Conservation (phyloP, 805 yeast species). For the Saccharomycopsis sp. region DNA sequence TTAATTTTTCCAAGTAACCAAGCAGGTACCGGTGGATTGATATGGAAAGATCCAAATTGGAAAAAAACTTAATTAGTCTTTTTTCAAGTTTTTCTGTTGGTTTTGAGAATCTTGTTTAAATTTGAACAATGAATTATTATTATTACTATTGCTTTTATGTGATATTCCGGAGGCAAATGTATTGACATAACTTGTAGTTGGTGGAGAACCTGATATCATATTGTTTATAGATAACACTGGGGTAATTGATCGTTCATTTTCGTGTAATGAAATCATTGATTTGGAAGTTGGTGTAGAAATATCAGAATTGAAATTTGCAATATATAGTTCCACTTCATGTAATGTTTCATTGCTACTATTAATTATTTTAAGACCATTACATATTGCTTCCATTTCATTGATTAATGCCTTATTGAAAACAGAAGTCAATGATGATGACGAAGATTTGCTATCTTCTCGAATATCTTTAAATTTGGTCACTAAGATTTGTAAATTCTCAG, state of each 20-base stretch:
- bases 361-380: constrained; percentile 8
- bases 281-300: not conserved
- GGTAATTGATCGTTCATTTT: not conserved
- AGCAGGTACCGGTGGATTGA: constrained; percentile 34
- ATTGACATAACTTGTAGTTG: constrained; percentile 9
- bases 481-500: not conserved
- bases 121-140: not conserved
- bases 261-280: constrained; percentile 3
- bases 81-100: not conserved
- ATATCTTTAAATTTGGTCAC: not conserved
- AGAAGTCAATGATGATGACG: not conserved
- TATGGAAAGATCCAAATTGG: constrained; percentile 1
- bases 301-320: not conserved
- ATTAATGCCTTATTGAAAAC: constrained; percentile 5
- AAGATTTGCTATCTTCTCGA: too few species aligned
- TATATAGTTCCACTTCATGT: not conserved
- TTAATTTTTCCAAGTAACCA: constrained; percentile 82
- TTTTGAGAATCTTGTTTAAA: not conserved
- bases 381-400: constrained; percentile 15
- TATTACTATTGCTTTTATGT: not conserved
- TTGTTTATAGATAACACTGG: constrained; percentile 4
- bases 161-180: constrained; percentile 8
- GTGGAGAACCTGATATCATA: constrained; percentile 7
- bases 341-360: constrained; percentile 2
- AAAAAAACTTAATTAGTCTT: not conserved